Evolutionary conservation across 306 rosid species (phyloP), one percentile per base, ranked within the genome.

Genomic region (Vicia villosa): DNA sequence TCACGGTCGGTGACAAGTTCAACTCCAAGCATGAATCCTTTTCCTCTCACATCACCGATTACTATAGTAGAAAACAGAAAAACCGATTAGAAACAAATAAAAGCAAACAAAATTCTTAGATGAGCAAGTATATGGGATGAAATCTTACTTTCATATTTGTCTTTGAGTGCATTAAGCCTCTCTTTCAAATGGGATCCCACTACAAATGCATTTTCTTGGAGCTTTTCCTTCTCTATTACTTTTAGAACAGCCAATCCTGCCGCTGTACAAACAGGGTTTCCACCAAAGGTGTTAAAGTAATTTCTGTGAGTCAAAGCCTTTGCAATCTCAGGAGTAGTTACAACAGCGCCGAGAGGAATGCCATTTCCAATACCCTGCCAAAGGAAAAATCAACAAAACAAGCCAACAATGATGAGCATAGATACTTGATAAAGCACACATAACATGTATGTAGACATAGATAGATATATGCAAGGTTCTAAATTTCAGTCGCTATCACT

Each of bases 331-430:
- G 99, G 96, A 21, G 98, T 94, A 2, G 98, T 94, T 22, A 91
- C 96, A 49, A 94, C 95, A 21, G 98, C 98, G 69, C 98, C 98
- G 28, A 94, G 89, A 40, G 98, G 98, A 74, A 86, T 86, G n/a
- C 99, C 99, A 82, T 94, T 94, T 71, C 99, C 99, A 83, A 94
- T 87, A 47, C 95, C 86, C 99, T 90, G 79, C 41, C 69, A 56
- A 24, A 85, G 51, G 6, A 16, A 83, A 79, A 49, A 51, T 46
- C 69, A 51, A 37, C 56, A 79, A 79, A 56, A 72, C 34, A 37
- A 32, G 14, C 7, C 37, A 73, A 62, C 13, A 34, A 13, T 2
- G 14, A 70, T 56, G 36, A 70, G 21, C 75, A 70, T 15, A 68
- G n/a, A 50, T 11, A 34, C 37, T 68, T 13, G 10, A 58, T 17